These are phyloP conservation scores for Globisporangium polare DNA, from an alignment of 352 stramenopile genomes.

Conservation along the genomic window DNA sequence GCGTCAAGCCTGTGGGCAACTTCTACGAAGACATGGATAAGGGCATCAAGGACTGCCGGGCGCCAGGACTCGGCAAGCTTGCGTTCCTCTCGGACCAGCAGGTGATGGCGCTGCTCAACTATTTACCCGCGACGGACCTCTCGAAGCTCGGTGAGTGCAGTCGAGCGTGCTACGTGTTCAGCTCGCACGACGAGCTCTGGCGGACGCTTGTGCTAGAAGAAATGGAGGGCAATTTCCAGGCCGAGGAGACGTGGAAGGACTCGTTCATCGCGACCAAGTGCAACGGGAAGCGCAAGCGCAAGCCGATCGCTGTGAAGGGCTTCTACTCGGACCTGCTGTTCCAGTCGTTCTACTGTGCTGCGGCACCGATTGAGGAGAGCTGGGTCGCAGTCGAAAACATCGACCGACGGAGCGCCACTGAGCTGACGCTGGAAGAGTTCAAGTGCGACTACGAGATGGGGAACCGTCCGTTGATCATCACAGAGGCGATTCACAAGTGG, in stretches of 20 bases:
- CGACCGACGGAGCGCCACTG: slow-evolving; percentile 44
- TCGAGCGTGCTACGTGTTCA: slow-evolving; percentile 67
- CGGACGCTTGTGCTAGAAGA: slow-evolving; percentile 70
- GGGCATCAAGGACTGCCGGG: slow-evolving; percentile 61
- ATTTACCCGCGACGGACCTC: slow-evolving; percentile 48
- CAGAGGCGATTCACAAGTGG: slow-evolving; percentile 64
- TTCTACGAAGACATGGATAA: slow-evolving; percentile 62
- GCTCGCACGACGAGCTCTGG: slow-evolving; percentile 81
- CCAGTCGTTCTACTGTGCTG: slow-evolving; percentile 81
- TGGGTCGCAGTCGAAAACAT: slow-evolving; percentile 79
- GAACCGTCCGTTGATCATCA: slow-evolving; percentile 82
- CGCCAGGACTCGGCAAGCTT: slow-evolving; percentile 48
- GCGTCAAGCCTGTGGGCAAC: slow-evolving; percentile 82
- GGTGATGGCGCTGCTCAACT: slow-evolving; percentile 63
- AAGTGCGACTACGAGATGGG: slow-evolving; percentile 61
- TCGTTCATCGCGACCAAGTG: slow-evolving; percentile 65
- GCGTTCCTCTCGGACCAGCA: slow-evolving; percentile 54
- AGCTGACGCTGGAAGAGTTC: slow-evolving; percentile 57
- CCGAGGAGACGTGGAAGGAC: slow-evolving; percentile 56
- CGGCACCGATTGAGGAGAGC: slow-evolving; percentile 47
- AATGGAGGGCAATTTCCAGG: slow-evolving; percentile 57
- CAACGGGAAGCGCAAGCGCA: slow-evolving; percentile 6
- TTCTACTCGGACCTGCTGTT: slow-evolving; percentile 89
- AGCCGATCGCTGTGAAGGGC: slow-evolving; percentile 45
- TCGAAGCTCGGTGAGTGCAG: slow-evolving; percentile 39